These are phyloP conservation scores for Acanthamoeba quina DNA, from an alignment of 208 protist genomes.

Conservation along the genomic window DNA sequence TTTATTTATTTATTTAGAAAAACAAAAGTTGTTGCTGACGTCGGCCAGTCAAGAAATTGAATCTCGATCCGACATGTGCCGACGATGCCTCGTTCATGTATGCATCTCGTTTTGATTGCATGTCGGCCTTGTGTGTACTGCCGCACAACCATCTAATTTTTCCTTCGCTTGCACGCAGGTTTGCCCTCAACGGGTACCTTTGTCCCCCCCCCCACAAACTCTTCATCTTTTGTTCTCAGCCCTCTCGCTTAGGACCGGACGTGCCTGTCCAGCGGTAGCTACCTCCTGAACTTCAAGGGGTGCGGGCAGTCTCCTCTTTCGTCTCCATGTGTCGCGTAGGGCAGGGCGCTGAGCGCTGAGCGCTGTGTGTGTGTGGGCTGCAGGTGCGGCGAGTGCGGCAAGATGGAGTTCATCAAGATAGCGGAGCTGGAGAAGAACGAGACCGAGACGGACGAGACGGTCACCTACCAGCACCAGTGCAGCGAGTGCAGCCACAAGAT, in stretches of 20 bases:
- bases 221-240: neutral
- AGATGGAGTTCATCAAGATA: constrained; percentile 67
- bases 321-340: too few relatives aligned
- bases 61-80: constrained; percentile 31
- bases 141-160: neutral
- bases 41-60: neutral
- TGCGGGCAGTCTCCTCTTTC: neutral
- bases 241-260: constrained; percentile 6
- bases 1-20: neutral
- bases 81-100: constrained; percentile 51
- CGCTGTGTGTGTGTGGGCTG: too few relatives aligned
- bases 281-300: constrained; percentile 59
- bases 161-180: neutral
- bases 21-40: too few relatives aligned
- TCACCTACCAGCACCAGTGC: constrained; percentile 63
- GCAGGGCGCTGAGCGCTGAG: neutral
- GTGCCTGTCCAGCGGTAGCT: constrained; percentile 38
- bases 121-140: neutral
- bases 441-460: constrained; percentile 38
- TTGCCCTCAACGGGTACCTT: constrained; percentile 10
- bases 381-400: constrained; percentile 44
- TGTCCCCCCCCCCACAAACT: neutral
- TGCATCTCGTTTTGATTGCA: neutral
- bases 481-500: constrained; percentile 67
- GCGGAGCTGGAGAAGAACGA: constrained; percentile 33